Evolutionary conservation across 2,329 filamentous ascomycete genomes (phyloP), one percentile per base, ranked within the genome.

Genomic region (Pezicula carpinea): DNA sequence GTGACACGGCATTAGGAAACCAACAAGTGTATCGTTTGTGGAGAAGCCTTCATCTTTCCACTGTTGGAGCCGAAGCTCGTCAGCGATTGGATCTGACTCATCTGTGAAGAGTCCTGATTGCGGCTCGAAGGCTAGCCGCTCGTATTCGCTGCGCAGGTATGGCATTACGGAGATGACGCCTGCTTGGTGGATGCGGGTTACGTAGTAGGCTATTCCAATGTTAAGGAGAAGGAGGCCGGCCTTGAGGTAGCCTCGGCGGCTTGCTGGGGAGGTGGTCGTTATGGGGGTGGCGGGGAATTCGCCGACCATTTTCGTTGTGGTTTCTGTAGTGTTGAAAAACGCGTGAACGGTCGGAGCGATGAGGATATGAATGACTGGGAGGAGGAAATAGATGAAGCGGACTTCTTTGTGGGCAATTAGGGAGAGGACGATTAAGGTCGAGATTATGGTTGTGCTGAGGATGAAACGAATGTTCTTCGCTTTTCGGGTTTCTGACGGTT

Each of bases 1-100:
- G 72, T 99, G 93, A 69, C 93, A 99, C 8, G 93, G 93, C 77
- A 91, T 95, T 19, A 99, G 76, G 69, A 97, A 96, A 17, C 86
- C 85, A 29, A 84, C 80, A 58, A 83, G 84, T 10, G 82, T 73
- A 49, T 79, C 75, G 31, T 69, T 14, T 26, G 21, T 31, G 15
- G 26, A 18, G 19, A 29, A 46, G 23, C 40, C 29, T 15, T 31
- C 33, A 13, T 19, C 10, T 36, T 57, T 52, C 4, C 5, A 19
- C 3, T 50, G 43, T 23, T 40, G 18, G 14, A 40, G 38, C 7
- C n/a, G 23, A 38, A 5, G 39, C 21, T 8, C 29, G 18, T 46
- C 38, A 39, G 39, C 53, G 10, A 38, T 32, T 17, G 38, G 26
- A 11, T 50, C 19, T 32, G 32, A 26, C 17, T 29, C 11, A 3